phyloP scores from a whole-genome alignment of 2,329 filamentous ascomycete genomes.

The Raffaelea ambrosiae region DNA sequence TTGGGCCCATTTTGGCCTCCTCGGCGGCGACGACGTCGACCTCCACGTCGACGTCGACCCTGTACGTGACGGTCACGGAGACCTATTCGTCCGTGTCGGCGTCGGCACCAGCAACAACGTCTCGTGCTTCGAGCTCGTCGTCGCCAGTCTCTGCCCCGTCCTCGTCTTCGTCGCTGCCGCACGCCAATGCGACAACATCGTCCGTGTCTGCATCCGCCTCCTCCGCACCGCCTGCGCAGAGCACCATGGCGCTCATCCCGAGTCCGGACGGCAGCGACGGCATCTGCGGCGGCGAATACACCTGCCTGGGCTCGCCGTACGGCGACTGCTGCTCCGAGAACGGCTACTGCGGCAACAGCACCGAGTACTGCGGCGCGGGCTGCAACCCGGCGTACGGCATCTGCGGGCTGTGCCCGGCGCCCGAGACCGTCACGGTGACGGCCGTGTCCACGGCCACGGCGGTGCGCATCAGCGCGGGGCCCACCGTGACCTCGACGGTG shows the following conservation, averaged over 20 bases:
- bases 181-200: too few species aligned
- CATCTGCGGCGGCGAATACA: slow-evolving; percentile 10
- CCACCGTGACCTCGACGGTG: slow-evolving; percentile 1
- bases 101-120: background rate
- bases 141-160: slow-evolving; percentile 82
- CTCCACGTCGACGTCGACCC: too few species aligned
- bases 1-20: too few species aligned
- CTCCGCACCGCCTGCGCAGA: background rate
- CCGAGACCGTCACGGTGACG: slow-evolving; percentile 1
- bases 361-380: slow-evolving; percentile 12
- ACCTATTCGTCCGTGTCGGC: background rate
- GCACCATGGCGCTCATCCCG: background rate
- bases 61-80: background rate
- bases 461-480: background rate
- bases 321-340: slow-evolving; percentile 12
- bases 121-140: slow-evolving; percentile 66
- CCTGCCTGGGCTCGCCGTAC: slow-evolving; percentile 8
- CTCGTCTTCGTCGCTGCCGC: slow-evolving; percentile 69
- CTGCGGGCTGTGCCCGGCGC: slow-evolving; percentile 5
- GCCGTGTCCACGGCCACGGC: background rate
- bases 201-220: too few species aligned
- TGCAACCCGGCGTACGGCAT: slow-evolving; percentile 10
- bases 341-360: slow-evolving; percentile 10
- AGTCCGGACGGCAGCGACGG: slow-evolving; percentile 10
- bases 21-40: too few species aligned